A percentile compares a stretch with the other conserved stretches of the same genome.
Evolutionary conservation across 139 green algal genomes (phyloP).

Genomic region (Chara braunii): DNA sequence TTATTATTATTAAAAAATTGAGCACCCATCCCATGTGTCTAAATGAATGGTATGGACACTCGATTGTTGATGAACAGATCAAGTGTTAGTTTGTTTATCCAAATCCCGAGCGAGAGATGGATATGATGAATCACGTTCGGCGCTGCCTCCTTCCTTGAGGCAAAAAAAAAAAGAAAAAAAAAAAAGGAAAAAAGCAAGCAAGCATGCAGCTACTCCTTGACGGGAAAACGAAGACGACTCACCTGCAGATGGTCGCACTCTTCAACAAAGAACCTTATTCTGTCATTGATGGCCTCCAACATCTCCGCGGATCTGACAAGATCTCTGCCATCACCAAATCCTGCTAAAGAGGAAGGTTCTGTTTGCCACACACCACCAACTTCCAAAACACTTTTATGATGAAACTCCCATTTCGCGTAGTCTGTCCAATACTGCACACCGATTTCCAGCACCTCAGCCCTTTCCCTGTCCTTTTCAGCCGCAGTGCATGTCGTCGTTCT

Average conservation of each 20-base stretch:
- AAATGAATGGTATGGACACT: too few species aligned
- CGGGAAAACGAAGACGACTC: too few species aligned
- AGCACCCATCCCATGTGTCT: too few species aligned
- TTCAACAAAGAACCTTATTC: conserved; percentile 2
- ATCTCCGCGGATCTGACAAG: not conserved
- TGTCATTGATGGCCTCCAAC: conserved; percentile 18
- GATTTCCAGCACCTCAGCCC: conserved; percentile 4
- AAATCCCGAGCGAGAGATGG: too few species aligned
- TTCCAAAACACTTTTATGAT: conserved; percentile 15
- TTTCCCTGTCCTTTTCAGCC: not conserved
- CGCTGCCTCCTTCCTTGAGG: too few species aligned
- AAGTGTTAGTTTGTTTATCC: too few species aligned
- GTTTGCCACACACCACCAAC: not conserved
- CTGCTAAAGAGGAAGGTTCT: not conserved
- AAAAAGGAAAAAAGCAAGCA: too few species aligned
- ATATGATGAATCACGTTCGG: too few species aligned
- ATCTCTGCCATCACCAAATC: conserved; percentile 3
- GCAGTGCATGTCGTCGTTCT: not conserved
- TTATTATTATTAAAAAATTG: too few species aligned
- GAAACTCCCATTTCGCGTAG: conserved; percentile 19
- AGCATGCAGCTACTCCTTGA: too few species aligned
- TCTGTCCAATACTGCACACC: conserved; percentile 20
- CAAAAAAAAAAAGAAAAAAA: too few species aligned
- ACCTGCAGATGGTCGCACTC: conserved; percentile 18
- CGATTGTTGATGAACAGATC: too few species aligned